Evolutionary conservation across 768 basidiomycete species (phyloP).

Genomic region (Sporobolomyces roseus): DNA sequence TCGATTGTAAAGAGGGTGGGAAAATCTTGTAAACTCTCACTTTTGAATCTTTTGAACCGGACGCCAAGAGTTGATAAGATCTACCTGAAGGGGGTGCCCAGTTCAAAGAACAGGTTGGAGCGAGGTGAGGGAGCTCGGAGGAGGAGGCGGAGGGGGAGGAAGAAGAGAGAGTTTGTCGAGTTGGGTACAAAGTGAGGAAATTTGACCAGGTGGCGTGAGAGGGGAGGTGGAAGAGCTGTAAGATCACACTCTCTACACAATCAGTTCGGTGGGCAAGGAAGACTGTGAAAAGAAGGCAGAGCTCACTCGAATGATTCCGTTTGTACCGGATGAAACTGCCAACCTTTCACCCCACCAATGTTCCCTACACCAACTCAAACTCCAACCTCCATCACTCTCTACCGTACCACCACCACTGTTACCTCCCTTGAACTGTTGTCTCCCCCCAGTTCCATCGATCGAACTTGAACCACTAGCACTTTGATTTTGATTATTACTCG

Average conservation of each 20-base stretch:
- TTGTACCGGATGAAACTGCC: constrained; percentile 69
- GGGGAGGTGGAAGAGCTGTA: constrained; percentile 70
- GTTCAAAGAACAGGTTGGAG: constrained; percentile 72
- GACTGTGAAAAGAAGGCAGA: neutral
- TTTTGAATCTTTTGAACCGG: constrained; percentile 78
- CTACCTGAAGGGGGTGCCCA: constrained; percentile 95
- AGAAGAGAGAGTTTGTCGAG: constrained; percentile 34
- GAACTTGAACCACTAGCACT: neutral
- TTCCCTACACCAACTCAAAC: constrained; percentile 92
- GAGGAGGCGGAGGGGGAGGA: constrained; percentile 47
- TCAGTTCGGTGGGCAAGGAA: neutral
- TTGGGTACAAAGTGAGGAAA: constrained; percentile 46
- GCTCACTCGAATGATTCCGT: constrained; percentile 69
- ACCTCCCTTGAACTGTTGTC: constrained; percentile 48
- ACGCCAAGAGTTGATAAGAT: constrained; percentile 89
- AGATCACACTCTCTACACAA: neutral
- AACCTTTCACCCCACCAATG: constrained; percentile 90
- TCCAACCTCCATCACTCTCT: constrained; percentile 89
- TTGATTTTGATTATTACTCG: constrained; percentile 59
- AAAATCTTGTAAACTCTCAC: constrained; percentile 85
- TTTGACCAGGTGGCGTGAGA: constrained; percentile 57
- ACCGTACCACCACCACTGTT: constrained; percentile 56
- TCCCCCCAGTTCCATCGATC: constrained; percentile 46
- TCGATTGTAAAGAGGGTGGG: constrained; percentile 52
- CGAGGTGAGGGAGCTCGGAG: constrained; percentile 50